Evolutionary conservation across 192 early-diverging fungal genomes (phyloP), one percentile per base, ranked within the genome.

Genomic region (Coemansia sp.): DNA sequence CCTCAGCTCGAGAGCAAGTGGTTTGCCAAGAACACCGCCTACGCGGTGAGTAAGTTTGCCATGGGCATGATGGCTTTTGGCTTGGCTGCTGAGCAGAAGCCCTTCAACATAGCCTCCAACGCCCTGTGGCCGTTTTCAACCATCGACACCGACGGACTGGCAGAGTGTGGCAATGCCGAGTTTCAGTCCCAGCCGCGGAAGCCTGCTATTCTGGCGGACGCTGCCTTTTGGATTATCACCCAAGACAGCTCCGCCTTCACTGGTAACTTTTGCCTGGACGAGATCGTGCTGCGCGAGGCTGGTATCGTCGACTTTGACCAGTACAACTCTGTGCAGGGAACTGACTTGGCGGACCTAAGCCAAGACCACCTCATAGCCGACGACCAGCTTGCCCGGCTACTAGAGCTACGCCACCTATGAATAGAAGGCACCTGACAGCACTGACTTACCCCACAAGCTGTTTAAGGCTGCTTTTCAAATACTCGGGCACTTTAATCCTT

Each of bases 61-160:
- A 91, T 91, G 90, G 85, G 85, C 9, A 76, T 93, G 84, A 79
- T 84, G 62, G 87, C 86, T 10, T 78, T 91, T 60, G 91, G 91
- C 10, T 77, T 90, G 67, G 56, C 88, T n/a, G 88, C 76, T 2
- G 92, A 93, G 69, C 85, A 91, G 61, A 70, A 77, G 8, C 61
- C 69, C 21, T 73, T 88, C 62, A 86, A 87, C 46, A 82, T 92
- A 58, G 91, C 87, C 3, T 90, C 89, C 38, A 93, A 93, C 59
- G 74, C 81, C 21, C 72, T 89, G 21, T 89, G 88, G 92, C 90
- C 90, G 1, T 77, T 85, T 51, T 88, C 91, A 0, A 77, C 85
- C 28, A 88, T 93, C 55, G 89, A 85, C 23, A 93, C 91, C 1
- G 81, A 86, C 3, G 90, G 87, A 9, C 62, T 92, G 67, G 71